Percentiles rank a stretch among this genome's conserved stretches.
Evolutionary conservation across 2,329 filamentous ascomycete genomes (phyloP).

Genomic region (Exophiala aquamarina): DNA sequence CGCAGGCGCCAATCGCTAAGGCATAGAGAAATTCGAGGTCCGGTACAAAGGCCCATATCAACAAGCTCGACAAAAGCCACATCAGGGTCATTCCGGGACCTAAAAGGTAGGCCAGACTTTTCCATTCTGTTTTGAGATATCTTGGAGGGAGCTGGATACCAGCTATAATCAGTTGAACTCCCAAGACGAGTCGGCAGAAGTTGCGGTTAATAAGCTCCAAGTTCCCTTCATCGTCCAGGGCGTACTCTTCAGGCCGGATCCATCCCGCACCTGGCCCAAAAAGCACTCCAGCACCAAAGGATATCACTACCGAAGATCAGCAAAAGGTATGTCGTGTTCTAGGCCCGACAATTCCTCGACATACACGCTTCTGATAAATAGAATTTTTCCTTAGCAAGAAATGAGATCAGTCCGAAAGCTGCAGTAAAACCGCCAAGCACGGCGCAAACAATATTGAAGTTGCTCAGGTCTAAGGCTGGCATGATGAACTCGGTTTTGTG

Average conservation of each 20-base stretch:
- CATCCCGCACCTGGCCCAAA: conserved; percentile 77
- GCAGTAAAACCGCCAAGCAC: conserved; percentile 84
- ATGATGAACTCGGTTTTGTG: too few species aligned
- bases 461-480: conserved; percentile 64
- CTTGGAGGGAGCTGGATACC: conserved; percentile 84
- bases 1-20: conserved; percentile 75
- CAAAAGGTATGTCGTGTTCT: too few species aligned
- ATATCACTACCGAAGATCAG: too few species aligned
- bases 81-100: conserved; percentile 82
- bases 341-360: conserved; percentile 37
- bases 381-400: conserved; percentile 82
- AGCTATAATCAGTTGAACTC: conserved; percentile 84
- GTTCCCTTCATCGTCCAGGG: conserved; percentile 54
- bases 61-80: conserved; percentile 79
- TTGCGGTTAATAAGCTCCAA: conserved; percentile 75
- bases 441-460: conserved; percentile 83
- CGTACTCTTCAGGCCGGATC: conserved; percentile 74
- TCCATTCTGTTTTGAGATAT: conserved; percentile 79
- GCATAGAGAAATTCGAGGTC: conserved; percentile 73
- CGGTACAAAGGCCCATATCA: conserved; percentile 76
- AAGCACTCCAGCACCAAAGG: conserved; percentile 73
- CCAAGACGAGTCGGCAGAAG: conserved; percentile 83
- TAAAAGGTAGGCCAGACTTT: conserved; percentile 69
- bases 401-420: conserved; percentile 86
- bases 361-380: conserved; percentile 87